A percentile compares a stretch with the other conserved stretches of the same genome.
phyloP scores from a whole-genome alignment of 2,329 filamentous ascomycete genomes.

The Exophiala viscosa region DNA sequence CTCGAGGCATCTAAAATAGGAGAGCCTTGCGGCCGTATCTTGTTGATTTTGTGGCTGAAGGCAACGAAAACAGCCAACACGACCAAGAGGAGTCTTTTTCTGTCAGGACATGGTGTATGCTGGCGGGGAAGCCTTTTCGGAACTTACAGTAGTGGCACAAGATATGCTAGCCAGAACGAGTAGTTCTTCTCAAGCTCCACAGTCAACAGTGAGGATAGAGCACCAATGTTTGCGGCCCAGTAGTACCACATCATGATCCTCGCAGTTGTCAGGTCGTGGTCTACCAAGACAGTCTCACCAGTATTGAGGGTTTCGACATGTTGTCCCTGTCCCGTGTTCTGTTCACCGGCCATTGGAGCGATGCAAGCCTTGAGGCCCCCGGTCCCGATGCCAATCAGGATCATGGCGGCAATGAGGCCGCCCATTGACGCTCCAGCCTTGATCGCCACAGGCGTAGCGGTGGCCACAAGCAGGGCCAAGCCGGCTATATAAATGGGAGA shows the following conservation, averaged over 20 bases:
- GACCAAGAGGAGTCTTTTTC: background rate
- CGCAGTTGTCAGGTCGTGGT: slow-evolving; percentile 64
- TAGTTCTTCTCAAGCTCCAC: slow-evolving; percentile 67
- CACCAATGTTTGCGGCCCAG: slow-evolving; percentile 65
- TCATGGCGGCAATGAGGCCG: slow-evolving; percentile 54
- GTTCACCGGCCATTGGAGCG: slow-evolving; percentile 46
- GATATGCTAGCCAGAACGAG: slow-evolving; percentile 69
- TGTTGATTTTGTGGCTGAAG: background rate
- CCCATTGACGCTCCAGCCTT: slow-evolving; percentile 49
- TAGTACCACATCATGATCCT: slow-evolving; percentile 69
- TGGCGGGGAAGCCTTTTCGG: too few relatives aligned
- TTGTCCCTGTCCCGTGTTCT: slow-evolving; percentile 53
- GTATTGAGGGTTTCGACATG: slow-evolving; percentile 50
- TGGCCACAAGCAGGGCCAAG: slow-evolving; percentile 52
- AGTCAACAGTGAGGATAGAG: slow-evolving; percentile 51
- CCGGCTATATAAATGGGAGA: slow-evolving; percentile 57
- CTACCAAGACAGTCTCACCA: slow-evolving; percentile 67
- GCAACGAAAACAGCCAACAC: background rate
- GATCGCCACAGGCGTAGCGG: slow-evolving; percentile 52
- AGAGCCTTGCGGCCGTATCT: background rate
- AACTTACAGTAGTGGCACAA: too few relatives aligned
- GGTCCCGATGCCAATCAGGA: slow-evolving; percentile 64
- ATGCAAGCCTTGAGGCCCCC: slow-evolving; percentile 68
- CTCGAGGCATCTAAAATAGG: background rate
- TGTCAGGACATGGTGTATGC: too few relatives aligned